Base-by-base conservation (phyloP, 2,329 filamentous ascomycete genomes). In the Colletotrichum sp. region DNA sequence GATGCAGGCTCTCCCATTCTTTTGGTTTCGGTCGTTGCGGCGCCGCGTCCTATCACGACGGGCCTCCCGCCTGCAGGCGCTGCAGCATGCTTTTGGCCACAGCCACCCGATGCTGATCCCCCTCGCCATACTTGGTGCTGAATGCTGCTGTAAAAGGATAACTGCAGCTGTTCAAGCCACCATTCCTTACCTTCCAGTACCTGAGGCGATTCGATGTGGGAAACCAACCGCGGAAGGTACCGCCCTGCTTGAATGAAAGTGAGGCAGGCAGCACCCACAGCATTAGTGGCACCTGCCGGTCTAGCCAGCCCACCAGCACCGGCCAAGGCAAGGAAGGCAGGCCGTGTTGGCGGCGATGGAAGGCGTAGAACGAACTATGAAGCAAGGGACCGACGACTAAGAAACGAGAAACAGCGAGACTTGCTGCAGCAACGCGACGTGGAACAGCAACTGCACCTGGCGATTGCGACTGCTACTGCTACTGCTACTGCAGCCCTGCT, bases 1-100 rank as follows among this genome's bases (percentile, higher is more conserved):
- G 21, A 64, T 69, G 64, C 74, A 76, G 71, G 74, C 70, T 63
- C 70, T 60, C 64, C 60, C 74, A 66, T 43, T 74, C 70, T 64
- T 64, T 13, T 28, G 24, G 59, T 59, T 52, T 74, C 59, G 74
- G 64, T 34, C 74, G 52, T 16, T 15, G 65, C 71, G 70, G 59
- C 43, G 55, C 30, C 16, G 36, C 26, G 64, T 59, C 74, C 70
- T 74, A 69, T 76, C 74, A 69, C 71, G 59, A 73, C 65, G 63
- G 30, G 28, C 63, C 57, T 73, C 26, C 43, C n/a, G 30, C 16
- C 43, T 67, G 55, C 55, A 26, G 36, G 43, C 32, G 32, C 24
- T 21, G 73, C 57, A 67, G 64, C 59, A 68, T 64, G 57, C 43
- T 63, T 71, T 67, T 57, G 24, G 28, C 60, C 43, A 61, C 63